Evolutionary conservation across 2,329 filamentous ascomycete genomes (phyloP).

Genomic region (Cladosporium halotolerans): DNA sequence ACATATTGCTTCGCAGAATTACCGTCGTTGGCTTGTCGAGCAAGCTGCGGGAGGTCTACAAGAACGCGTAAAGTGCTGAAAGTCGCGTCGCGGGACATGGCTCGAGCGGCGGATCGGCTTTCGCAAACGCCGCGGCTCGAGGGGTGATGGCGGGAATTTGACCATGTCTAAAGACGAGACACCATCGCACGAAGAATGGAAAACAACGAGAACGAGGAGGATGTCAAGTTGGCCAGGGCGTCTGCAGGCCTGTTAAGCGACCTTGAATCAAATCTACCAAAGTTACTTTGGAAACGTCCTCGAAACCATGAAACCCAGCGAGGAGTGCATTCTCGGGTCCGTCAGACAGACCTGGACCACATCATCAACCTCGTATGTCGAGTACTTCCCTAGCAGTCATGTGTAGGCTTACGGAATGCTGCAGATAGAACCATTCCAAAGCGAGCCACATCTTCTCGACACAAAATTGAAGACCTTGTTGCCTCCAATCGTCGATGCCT

Average conservation of each 20-base stretch:
- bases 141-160: no score
- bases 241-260: constrained; percentile 31
- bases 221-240: constrained; percentile 40
- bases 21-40: background rate
- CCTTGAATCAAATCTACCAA: constrained; percentile 39
- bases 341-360: constrained; percentile 34
- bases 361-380: constrained; percentile 31
- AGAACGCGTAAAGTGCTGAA: constrained; percentile 17
- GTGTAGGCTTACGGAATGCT: no score
- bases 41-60: background rate
- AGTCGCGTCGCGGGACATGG: constrained; percentile 6
- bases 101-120: background rate
- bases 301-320: constrained; percentile 17
- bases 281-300: constrained; percentile 33
- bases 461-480: constrained; percentile 71
- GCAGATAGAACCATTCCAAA: constrained; percentile 80
- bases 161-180: no score
- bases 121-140: no score
- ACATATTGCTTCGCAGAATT: constrained; percentile 26
- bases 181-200: constrained; percentile 10
- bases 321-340: constrained; percentile 33
- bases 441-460: constrained; percentile 89
- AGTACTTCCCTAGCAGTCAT: background rate
- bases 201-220: constrained; percentile 36
- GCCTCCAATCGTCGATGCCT: constrained; percentile 67